These are phyloP conservation scores for Brasenia schreberi DNA, from an alignment of 164 flowering plant genomes.

Conservation along the genomic window DNA sequence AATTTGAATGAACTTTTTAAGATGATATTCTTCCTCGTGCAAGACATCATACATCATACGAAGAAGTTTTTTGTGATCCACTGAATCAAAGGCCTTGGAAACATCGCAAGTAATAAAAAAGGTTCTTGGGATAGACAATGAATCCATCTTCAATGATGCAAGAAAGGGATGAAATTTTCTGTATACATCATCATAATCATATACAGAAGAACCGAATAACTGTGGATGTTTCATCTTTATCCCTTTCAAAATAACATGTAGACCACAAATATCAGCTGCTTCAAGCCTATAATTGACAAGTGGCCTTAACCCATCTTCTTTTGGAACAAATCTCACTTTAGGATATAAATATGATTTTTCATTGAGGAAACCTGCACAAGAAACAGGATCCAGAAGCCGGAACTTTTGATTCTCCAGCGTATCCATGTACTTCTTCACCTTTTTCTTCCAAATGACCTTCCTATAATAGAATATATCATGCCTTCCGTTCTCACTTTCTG, in stretches of 20 bases:
- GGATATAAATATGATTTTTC: slow-evolving; percentile 65
- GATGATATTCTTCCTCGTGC: slow-evolving; percentile 27
- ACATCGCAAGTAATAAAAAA: slow-evolving; percentile 76
- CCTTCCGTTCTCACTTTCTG: slow-evolving; percentile 67
- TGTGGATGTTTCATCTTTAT: slow-evolving; percentile 37
- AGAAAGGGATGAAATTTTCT: slow-evolving; percentile 48
- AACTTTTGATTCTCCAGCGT: slow-evolving; percentile 27
- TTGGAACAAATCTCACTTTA: slow-evolving; percentile 63
- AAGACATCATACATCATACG: slow-evolving; percentile 46
- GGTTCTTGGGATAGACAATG: slow-evolving; percentile 19
- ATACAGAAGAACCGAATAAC: slow-evolving; percentile 72
- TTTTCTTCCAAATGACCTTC: slow-evolving; percentile 50
- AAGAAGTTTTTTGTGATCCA: slow-evolving; percentile 74
- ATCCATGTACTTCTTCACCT: slow-evolving; percentile 21
- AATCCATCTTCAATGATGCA: slow-evolving; percentile 26
- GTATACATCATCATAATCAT: slow-evolving; percentile 72
- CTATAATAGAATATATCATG: slow-evolving; percentile 51
- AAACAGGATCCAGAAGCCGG: slow-evolving; percentile 20
- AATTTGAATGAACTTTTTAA: slow-evolving; percentile 29
- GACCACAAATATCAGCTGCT: slow-evolving; percentile 31
- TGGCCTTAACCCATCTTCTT: slow-evolving; percentile 46
- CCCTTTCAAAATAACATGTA: slow-evolving; percentile 54
- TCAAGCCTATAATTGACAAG: no score
- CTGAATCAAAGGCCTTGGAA: slow-evolving; percentile 74
- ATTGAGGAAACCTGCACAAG: slow-evolving; percentile 22